phyloP scores from a whole-genome alignment of 176 grass and related monocot genomes.

The Rhynchospora pubera region DNA sequence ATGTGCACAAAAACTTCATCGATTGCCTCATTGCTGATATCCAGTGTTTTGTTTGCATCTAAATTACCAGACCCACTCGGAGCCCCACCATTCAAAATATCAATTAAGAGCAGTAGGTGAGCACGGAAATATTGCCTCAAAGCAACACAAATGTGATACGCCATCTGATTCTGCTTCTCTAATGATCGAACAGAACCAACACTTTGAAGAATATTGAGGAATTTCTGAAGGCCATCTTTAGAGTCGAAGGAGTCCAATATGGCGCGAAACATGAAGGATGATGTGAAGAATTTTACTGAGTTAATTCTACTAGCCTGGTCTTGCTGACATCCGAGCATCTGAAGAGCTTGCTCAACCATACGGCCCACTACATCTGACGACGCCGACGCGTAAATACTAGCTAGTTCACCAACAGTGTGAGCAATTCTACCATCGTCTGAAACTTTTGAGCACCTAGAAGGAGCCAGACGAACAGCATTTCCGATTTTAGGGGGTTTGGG shows the following conservation, averaged over 20 bases:
- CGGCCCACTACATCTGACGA: no score
- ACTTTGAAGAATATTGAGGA: constrained; percentile 66
- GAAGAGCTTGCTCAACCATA: no score
- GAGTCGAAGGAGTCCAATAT: constrained; percentile 87
- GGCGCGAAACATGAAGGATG: constrained; percentile 94
- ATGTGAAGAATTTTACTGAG: no score
- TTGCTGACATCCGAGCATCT: no score
- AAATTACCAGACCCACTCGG: constrained; percentile 67
- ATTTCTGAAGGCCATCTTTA: constrained; percentile 69
- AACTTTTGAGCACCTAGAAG: no score
- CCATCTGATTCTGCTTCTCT: constrained; percentile 98
- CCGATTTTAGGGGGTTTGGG: no score
- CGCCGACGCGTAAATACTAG: no score
- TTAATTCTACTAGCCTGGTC: no score
- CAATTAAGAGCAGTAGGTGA: constrained; percentile 76
- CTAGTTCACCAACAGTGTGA: no score
- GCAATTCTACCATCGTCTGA: no score
- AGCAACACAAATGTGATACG: constrained; percentile 88
- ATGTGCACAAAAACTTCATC: constrained; percentile 85
- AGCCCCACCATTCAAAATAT: constrained; percentile 76
- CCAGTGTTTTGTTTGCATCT: constrained; percentile 75
- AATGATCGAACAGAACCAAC: constrained; percentile 70
- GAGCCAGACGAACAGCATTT: no score
- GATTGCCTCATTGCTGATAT: constrained; percentile 88
- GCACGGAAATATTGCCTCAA: constrained; percentile 89